These are phyloP conservation scores for Arabidopsis lyrata DNA, from an alignment of 441 rosid species.

Conservation along the genomic window DNA sequence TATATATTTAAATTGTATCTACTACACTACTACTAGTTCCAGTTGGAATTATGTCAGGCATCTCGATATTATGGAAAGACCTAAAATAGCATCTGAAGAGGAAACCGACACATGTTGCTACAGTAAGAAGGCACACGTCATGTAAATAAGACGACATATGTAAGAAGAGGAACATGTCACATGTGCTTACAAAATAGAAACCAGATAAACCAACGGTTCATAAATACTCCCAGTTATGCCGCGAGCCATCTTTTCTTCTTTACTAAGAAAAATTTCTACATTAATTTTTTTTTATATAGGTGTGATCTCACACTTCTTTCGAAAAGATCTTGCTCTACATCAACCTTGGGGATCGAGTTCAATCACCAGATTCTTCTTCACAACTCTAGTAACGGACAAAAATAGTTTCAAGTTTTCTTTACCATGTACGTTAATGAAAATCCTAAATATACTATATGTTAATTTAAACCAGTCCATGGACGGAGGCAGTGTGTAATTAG, in stretches of 20 bases:
- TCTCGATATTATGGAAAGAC: background rate
- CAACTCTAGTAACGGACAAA: too few species aligned
- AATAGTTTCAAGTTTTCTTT: too few species aligned
- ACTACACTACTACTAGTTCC: background rate
- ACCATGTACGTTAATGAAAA: too few species aligned
- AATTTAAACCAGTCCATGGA: too few species aligned
- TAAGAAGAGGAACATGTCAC: conserved; percentile 5
- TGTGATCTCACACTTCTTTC: conserved; percentile 4
- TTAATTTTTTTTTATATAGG: background rate
- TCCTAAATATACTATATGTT: too few species aligned
- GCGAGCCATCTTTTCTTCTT: conserved; percentile 37
- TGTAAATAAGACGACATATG: background rate
- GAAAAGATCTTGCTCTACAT: conserved; percentile 22
- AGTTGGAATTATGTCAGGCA: conserved; percentile 28
- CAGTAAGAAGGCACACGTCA: conserved; percentile 18
- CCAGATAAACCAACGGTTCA: background rate
- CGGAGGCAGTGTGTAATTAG: too few species aligned
- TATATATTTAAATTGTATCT: too few species aligned
- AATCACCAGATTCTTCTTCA: too few species aligned
- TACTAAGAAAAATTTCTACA: conserved; percentile 31
- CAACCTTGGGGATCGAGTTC: background rate
- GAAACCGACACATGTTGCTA: conserved; percentile 1
- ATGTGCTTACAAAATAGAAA: background rate
- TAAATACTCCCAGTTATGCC: conserved; percentile 34
- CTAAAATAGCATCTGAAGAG: conserved; percentile 8